Conservation (phyloP, 2,329 filamentous ascomycete species). For the Delphinella strobiligena region DNA sequence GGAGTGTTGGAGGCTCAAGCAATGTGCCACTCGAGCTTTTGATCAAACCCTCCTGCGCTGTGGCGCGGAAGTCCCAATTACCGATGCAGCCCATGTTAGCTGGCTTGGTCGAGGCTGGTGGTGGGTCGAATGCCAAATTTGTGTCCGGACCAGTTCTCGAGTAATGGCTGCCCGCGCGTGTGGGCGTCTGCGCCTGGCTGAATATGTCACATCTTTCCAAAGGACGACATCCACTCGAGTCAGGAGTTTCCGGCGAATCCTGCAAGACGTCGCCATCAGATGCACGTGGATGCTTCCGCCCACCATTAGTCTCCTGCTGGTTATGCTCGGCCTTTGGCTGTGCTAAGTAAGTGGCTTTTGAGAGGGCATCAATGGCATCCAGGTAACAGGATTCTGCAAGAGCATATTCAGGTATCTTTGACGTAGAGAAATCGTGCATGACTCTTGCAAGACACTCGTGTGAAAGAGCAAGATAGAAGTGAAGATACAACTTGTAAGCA, state of each 20-base stretch:
- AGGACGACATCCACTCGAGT: background rate
- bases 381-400: slow-evolving; percentile 28
- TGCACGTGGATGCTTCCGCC: background rate
- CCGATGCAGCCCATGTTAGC: background rate
- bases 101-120: background rate
- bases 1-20: background rate
- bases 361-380: slow-evolving; percentile 16
- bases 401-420: slow-evolving; percentile 30
- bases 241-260: background rate
- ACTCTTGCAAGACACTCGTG: slow-evolving; percentile 34
- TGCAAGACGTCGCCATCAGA: no score
- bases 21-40: background rate
- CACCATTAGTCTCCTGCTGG: background rate
- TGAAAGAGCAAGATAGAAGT: slow-evolving; percentile 34
- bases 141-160: background rate
- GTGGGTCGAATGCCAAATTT: background rate
- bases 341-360: slow-evolving; percentile 8
- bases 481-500: slow-evolving; percentile 27
- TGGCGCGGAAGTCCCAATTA: background rate
- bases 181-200: background rate
- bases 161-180: background rate
- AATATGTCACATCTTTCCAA: background rate
- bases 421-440: slow-evolving; percentile 34
- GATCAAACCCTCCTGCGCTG: background rate
- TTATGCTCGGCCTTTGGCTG: no score